Conservation (phyloP, 2,329 filamentous ascomycete species). For the Fusarium sp. region DNA sequence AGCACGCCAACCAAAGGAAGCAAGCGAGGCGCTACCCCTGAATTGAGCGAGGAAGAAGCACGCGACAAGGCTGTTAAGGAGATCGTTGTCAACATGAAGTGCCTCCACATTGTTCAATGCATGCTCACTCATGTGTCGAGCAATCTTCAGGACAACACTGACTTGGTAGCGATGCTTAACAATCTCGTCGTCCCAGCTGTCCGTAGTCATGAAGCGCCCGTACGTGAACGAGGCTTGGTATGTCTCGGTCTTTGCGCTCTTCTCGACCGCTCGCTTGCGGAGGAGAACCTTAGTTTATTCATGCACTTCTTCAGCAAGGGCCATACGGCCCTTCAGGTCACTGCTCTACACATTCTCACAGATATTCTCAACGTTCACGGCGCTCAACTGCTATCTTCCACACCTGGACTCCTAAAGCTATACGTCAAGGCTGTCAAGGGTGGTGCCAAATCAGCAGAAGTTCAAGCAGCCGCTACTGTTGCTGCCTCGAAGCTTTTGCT, state of each 20-base stretch:
- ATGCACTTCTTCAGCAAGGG: conserved; percentile 97
- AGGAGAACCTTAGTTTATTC: conserved; percentile 92
- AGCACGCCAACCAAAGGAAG: conserved; percentile 63
- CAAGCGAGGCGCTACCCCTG: conserved; percentile 55
- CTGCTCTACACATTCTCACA: conserved; percentile 88
- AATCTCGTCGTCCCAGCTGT: conserved; percentile 96
- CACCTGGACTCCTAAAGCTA: conserved; percentile 81
- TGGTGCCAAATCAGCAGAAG: conserved; percentile 73
- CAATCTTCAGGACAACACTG: conserved; percentile 86
- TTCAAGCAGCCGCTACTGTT: conserved; percentile 83
- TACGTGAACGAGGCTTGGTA: conserved; percentile 88
- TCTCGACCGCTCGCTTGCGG: conserved; percentile 88
- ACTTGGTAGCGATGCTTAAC: conserved; percentile 97
- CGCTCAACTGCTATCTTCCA: conserved; percentile 75
- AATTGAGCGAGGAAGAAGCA: conserved; percentile 71
- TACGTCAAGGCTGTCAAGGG: conserved; percentile 84
- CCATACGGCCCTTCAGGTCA: conserved; percentile 88
- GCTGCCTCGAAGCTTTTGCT: conserved; percentile 89
- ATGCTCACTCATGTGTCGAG: conserved; percentile 95
- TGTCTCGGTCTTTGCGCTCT: conserved; percentile 92
- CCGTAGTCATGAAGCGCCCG: conserved; percentile 89
- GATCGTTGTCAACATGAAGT: conserved; percentile 98
- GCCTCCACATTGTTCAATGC: conserved; percentile 95
- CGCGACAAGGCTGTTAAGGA: conserved; percentile 83
- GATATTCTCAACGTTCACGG: conserved; percentile 94